Base-by-base conservation (phyloP, 2,329 filamentous ascomycete species). In the Diatrype stigma region DNA sequence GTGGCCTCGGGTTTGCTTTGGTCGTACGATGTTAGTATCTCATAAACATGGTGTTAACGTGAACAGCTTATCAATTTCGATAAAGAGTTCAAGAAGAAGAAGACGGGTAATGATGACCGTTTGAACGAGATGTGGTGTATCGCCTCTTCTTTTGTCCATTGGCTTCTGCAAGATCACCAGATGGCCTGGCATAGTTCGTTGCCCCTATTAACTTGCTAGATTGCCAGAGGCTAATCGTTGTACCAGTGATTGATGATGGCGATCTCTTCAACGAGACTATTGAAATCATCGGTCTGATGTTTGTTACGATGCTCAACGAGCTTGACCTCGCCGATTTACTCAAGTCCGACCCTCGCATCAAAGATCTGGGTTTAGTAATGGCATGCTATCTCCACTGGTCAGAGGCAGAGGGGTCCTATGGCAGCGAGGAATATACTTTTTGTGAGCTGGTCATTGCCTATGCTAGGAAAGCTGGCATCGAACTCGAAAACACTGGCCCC, bases 111-210 rank as follows among this genome's bases (percentile, higher is more conserved):
- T 17, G 60, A 62, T 46, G 51, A 54, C 22, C 47, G 38, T 28
- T 19, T 59, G 19, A 56, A 57, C 42, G 50, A 57, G 40, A 60
- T 58, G 52, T 61, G 60, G 60, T 55, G 57, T 2, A 57, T 52
- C n/a, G 38, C 53, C 3, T 57, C 60, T 16, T 53, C 48, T 2
- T 46, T 56, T 26, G 52, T 56, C 42, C 58, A 62, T 42, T 61
- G 53, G 49, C 51, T 62, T 16, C 21, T 53, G 12, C 45, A 53
- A 23, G 54, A 55, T 10, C 48, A 60, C 19, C 37, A 53, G 11
- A 32, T 51, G 14, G 19, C 55, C n/a, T 62, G 58, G 60, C 45
- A 58, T 14, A 46, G 58, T 61, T 28, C 51, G 57, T 59, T 48
- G 7, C 2, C 17, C 38, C 7, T 34, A 12, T 34, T 3, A n/a